Percentiles rank a stretch among this genome's conserved stretches.
phyloP scores from a whole-genome alignment of 2,329 filamentous ascomycete species.

The Thermochaetoides dissita region DNA sequence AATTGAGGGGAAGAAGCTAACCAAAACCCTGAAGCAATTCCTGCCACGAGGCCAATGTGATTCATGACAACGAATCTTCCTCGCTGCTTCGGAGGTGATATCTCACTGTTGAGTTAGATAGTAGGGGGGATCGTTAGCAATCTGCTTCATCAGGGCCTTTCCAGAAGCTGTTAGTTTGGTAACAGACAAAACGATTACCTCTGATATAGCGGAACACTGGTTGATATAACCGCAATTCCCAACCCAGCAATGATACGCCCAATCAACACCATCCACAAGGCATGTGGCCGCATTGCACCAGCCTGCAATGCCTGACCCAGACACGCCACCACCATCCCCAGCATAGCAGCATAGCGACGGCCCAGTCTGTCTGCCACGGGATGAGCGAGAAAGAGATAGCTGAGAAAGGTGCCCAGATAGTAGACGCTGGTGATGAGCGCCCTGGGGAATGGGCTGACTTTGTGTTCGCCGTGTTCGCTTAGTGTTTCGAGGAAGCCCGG shows the following conservation, averaged over 20 bases:
- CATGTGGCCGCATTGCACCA: slow-evolving; percentile 25
- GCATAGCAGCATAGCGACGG: slow-evolving; percentile 34
- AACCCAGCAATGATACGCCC: slow-evolving; percentile 39
- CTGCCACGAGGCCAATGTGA: slow-evolving; percentile 42
- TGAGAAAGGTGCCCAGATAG: slow-evolving; percentile 41
- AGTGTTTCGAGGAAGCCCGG: slow-evolving; percentile 37
- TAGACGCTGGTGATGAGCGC: slow-evolving; percentile 39
- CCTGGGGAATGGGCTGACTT: slow-evolving; percentile 23
- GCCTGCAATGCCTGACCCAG: slow-evolving; percentile 36
- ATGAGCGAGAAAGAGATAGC: slow-evolving; percentile 41
- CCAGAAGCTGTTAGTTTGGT: too few relatives aligned
- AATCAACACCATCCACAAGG: slow-evolving; percentile 33
- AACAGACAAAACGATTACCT: slow-evolving; percentile 22
- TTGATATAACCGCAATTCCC: slow-evolving; percentile 41
- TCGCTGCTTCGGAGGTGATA: slow-evolving; percentile 37
- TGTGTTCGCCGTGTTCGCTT: slow-evolving; percentile 28
- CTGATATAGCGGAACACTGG: slow-evolving; percentile 43
- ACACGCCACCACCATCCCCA: slow-evolving; percentile 31
- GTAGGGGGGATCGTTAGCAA: not conserved
- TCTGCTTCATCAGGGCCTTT: too few relatives aligned
- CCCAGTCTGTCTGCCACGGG: slow-evolving; percentile 36
- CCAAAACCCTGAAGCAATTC: slow-evolving; percentile 41
- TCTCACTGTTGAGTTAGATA: slow-evolving; percentile 27
- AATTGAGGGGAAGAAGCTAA: slow-evolving; percentile 16
- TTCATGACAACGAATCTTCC: slow-evolving; percentile 45